These are phyloP conservation scores for Nitzschia palea DNA, from an alignment of 108 stramenopile species.

Conservation along the genomic window DNA sequence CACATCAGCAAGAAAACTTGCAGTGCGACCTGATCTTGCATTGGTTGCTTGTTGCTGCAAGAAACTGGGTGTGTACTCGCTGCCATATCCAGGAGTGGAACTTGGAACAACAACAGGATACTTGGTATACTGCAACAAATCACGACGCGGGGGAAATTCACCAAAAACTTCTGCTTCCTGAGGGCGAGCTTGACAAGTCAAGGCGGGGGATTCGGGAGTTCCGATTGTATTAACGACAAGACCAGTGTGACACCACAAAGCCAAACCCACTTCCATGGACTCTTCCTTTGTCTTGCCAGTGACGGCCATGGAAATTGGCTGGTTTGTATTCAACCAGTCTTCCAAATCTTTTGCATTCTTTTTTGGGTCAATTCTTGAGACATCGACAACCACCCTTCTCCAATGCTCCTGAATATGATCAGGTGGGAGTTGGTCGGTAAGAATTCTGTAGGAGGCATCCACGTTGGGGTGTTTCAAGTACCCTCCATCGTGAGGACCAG, in stretches of 20 bases:
- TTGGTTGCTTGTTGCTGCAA: slow-evolving; percentile 41
- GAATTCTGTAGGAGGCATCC: slow-evolving; percentile 60
- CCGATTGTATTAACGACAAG: slow-evolving; percentile 83
- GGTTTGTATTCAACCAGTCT: slow-evolving; percentile 50
- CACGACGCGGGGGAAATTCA: slow-evolving; percentile 79
- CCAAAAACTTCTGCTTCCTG: slow-evolving; percentile 90
- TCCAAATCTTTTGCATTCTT: slow-evolving; percentile 42
- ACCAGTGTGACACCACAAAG: slow-evolving; percentile 70
- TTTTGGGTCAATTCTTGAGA: slow-evolving; percentile 38
- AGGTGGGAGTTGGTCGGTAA: slow-evolving; percentile 46
- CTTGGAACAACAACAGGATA: slow-evolving; percentile 81
- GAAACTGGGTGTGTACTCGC: slow-evolving; percentile 51
- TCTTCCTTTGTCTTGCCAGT: slow-evolving; percentile 58
- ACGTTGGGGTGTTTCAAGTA: slow-evolving; percentile 52
- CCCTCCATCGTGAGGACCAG: slow-evolving; percentile 35
- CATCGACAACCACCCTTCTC: slow-evolving; percentile 83
- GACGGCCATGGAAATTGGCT: slow-evolving; percentile 68
- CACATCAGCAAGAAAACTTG: slow-evolving; percentile 46
- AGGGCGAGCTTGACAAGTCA: slow-evolving; percentile 87
- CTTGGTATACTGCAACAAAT: slow-evolving; percentile 62
- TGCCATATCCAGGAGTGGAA: slow-evolving; percentile 78
- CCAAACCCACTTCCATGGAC: slow-evolving; percentile 49
- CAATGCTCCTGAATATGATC: slow-evolving; percentile 71
- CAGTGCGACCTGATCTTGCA: slow-evolving; percentile 13
- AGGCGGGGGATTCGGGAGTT: slow-evolving; percentile 62